Conservation (phyloP, 345 rosid species). For the Eucalyptus paniculata region DNA sequence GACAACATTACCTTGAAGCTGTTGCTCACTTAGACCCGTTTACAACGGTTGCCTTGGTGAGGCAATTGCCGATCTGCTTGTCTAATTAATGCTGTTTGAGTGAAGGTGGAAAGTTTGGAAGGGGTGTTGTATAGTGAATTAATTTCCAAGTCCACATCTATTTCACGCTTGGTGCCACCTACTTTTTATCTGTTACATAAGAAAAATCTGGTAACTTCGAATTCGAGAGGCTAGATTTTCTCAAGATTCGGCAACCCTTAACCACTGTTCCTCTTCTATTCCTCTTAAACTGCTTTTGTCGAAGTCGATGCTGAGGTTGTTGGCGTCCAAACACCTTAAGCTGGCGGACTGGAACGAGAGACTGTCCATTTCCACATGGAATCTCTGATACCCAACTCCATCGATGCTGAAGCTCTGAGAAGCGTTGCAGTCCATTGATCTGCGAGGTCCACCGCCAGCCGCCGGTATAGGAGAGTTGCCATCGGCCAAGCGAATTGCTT, state of each 20-base stretch:
- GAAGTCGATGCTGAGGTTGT: conserved; percentile 15
- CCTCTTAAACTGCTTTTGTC: conserved; percentile 11
- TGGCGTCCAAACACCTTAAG: conserved; percentile 27
- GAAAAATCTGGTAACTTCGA: neutral
- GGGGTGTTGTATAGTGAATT: neutral
- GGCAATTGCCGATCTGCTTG: neutral
- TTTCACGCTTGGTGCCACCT: neutral
- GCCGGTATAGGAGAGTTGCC: neutral
- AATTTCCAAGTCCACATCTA: neutral
- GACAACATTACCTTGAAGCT: neutral
- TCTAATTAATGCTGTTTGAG: neutral
- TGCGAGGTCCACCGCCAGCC: neutral
- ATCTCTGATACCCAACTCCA: conserved; percentile 34
- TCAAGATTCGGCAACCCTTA: neutral
- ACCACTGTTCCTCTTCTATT: neutral
- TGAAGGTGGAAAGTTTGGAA: neutral
- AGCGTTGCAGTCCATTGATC: neutral
- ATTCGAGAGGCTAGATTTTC: neutral
- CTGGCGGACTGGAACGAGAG: conserved; percentile 15
- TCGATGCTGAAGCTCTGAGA: conserved; percentile 43
- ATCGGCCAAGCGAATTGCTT: conserved; percentile 8
- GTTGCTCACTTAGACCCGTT: neutral
- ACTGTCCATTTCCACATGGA: conserved; percentile 39
- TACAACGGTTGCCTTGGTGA: neutral
- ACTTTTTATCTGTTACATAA: neutral